phyloP scores from a whole-genome alignment of 2,329 filamentous ascomycete genomes.

The Colletotrichum karsti region DNA sequence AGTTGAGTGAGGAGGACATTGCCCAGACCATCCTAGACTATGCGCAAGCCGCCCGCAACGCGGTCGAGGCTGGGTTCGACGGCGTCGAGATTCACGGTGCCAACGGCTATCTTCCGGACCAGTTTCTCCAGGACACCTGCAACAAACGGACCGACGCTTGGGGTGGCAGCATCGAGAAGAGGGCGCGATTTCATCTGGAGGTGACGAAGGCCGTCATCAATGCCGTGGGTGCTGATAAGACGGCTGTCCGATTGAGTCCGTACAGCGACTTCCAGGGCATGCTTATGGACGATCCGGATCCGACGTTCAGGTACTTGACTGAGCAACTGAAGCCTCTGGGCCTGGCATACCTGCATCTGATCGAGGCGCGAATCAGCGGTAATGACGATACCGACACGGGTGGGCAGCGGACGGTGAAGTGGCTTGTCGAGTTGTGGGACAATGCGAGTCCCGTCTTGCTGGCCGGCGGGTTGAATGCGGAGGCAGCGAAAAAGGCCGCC shows the following conservation, averaged over 20 bases:
- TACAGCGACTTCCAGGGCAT: constrained; percentile 67
- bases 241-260: constrained; percentile 64
- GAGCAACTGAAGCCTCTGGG: constrained; percentile 58
- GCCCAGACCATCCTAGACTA: constrained; percentile 68
- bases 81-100: constrained; percentile 69
- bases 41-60: constrained; percentile 61
- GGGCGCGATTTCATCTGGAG: constrained; percentile 59
- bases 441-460: constrained; percentile 40
- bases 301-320: constrained; percentile 66
- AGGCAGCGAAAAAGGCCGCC: constrained; percentile 33
- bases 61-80: constrained; percentile 73
- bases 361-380: constrained; percentile 62
- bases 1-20: constrained; percentile 74
- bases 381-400: constrained; percentile 45
- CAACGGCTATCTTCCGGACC: constrained; percentile 71
- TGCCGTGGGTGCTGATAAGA: constrained; percentile 57
- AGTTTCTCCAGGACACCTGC: constrained; percentile 63
- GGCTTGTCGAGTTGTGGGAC: constrained; percentile 41
- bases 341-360: constrained; percentile 65
- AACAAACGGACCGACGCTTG: constrained; percentile 64
- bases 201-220: constrained; percentile 50
- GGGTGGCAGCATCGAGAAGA: constrained; percentile 62
- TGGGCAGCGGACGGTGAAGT: constrained; percentile 28
- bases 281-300: constrained; percentile 65
- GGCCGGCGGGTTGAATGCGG: constrained; percentile 39